Evolutionary conservation across 257 asterid species (phyloP).

Genomic region (Penstemon newberryi): DNA sequence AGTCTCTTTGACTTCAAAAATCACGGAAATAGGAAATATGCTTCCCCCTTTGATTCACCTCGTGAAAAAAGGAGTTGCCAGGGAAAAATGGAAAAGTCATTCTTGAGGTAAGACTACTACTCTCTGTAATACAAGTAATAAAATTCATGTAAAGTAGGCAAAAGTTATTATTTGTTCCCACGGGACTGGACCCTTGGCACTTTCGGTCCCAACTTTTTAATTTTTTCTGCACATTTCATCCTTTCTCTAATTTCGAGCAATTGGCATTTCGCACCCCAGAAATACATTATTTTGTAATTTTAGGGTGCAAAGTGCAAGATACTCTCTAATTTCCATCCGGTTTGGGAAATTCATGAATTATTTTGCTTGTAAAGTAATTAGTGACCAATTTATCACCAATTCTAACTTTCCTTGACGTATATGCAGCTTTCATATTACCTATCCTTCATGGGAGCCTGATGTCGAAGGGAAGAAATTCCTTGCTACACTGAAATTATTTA

Average conservation of each 20-base stretch:
- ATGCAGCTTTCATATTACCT: conserved; percentile 74
- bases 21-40: conserved; percentile 82
- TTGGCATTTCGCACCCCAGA: not conserved
- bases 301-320: too few species aligned
- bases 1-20: conserved; percentile 79
- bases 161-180: too few species aligned
- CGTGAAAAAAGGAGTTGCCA: conserved; percentile 78
- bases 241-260: not conserved
- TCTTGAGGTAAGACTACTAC: conserved; percentile 59
- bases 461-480: conserved; percentile 75
- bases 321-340: too few species aligned
- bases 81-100: conserved; percentile 98
- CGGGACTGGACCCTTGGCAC: too few species aligned
- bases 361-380: too few species aligned
- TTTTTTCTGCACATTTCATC: not conserved
- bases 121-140: not conserved
- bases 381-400: not conserved
- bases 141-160: not conserved
- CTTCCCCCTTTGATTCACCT: conserved; percentile 64
- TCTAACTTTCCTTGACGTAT: conserved; percentile 14
- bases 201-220: not conserved
- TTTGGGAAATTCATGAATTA: too few species aligned
- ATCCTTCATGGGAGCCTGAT: conserved; percentile 86
- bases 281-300: too few species aligned
- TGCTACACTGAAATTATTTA: conserved; percentile 51